Evolutionary conservation across 108 stramenopile genomes (phyloP).

Genomic region (Cylindrotheca closterium): DNA sequence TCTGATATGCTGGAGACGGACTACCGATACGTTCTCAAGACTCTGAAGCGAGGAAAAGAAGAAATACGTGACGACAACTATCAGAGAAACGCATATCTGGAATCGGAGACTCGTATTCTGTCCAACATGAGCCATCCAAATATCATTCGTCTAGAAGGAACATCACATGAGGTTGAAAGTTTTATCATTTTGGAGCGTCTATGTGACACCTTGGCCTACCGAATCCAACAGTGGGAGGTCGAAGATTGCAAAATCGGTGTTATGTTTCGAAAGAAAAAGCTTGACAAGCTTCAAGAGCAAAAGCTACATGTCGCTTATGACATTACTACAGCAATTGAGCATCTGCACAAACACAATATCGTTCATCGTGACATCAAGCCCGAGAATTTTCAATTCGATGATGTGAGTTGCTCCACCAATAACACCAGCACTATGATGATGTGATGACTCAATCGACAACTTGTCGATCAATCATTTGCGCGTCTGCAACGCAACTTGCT

Average conservation of each 20-base stretch:
- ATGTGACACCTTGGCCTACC: conserved; percentile 25
- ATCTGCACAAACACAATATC: conserved; percentile 17
- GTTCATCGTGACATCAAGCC: conserved; percentile 31
- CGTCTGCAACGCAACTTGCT: too few species aligned
- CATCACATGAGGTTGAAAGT: not conserved
- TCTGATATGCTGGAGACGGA: not conserved
- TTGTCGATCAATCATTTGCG: too few species aligned
- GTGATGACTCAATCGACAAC: too few species aligned
- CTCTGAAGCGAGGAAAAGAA: not conserved
- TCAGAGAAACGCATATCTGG: conserved; percentile 9
- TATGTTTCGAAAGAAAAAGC: not conserved
- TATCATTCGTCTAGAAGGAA: conserved; percentile 15
- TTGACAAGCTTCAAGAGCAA: not conserved
- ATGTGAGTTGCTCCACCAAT: too few species aligned
- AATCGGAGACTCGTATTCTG: conserved; percentile 7
- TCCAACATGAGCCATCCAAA: conserved; percentile 16
- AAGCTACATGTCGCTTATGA: not conserved
- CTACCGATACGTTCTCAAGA: not conserved
- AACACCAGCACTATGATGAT: too few species aligned
- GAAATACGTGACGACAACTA: not conserved
- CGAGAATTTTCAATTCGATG: conserved; percentile 28
- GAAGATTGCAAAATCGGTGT: not conserved
- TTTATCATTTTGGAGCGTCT: conserved; percentile 56
- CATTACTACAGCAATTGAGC: conserved; percentile 13
- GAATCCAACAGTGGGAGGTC: conserved; percentile 44